Evolutionary conservation across 345 rosid genomes (phyloP).

Genomic region (Populus euphratica): DNA sequence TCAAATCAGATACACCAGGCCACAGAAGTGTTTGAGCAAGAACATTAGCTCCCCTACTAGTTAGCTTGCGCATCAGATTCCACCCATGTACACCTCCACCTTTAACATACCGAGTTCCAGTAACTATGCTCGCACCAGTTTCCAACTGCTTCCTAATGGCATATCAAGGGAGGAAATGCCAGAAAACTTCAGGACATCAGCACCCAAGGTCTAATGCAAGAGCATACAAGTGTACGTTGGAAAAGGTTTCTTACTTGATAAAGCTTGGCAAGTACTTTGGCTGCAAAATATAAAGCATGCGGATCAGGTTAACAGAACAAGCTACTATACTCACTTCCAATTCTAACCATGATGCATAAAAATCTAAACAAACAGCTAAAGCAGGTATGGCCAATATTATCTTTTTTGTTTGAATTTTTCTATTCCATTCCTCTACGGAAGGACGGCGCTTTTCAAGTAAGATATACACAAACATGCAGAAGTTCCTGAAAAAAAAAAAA

Average conservation of each 20-base stretch:
- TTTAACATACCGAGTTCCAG: constrained; percentile 84
- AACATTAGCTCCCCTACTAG: constrained; percentile 97
- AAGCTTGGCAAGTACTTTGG: constrained; percentile 92
- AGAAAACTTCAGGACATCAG: constrained; percentile 8
- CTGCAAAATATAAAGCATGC: constrained; percentile 45
- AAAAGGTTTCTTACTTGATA: constrained; percentile 60
- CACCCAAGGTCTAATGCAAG: background rate
- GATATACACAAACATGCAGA: background rate
- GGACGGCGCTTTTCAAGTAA: background rate
- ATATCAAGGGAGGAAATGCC: constrained; percentile 1
- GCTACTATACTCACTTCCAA: background rate
- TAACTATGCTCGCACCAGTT: constrained; percentile 88
- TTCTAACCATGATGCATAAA: background rate
- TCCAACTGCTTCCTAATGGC: constrained; percentile 72
- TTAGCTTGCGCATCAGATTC: constrained; percentile 95
- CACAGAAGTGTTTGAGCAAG: constrained; percentile 92
- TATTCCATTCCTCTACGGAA: background rate
- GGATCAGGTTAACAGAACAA: constrained; percentile 3
- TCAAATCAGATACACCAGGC: constrained; percentile 97
- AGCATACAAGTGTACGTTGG: background rate
- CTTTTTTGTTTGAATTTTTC: background rate
- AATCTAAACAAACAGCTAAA: background rate
- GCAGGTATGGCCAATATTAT: background rate
- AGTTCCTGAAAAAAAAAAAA: background rate
- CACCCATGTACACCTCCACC: constrained; percentile 96